Evolutionary conservation across 2,329 filamentous ascomycete genomes (phyloP), one percentile per base, ranked within the genome.

Genomic region (Nothophoma quercina): DNA sequence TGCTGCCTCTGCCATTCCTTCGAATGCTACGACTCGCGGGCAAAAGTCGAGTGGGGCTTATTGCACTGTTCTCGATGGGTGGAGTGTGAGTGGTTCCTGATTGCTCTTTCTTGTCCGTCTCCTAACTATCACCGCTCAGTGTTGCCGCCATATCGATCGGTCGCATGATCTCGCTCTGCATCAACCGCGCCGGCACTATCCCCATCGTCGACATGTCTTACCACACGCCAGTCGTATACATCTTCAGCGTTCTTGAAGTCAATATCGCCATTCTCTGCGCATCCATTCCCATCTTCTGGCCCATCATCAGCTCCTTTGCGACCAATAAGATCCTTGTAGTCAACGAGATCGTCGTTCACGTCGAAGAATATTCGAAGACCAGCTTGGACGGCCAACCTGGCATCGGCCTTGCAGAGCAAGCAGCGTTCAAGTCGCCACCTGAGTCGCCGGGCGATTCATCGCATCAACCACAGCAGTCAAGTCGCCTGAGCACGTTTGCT

Each of bases 271-370:
- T 75, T 34, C 61, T 74, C 4, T 68, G 65, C 33, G 73, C 72
- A 15, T 71, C 67, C 0, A 70, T 75, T 25, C 73, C 73, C 18
- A 71, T 73, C 34, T 75, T 75, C 65, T 75, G 72, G 72, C 73
- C 73, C 10, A 54, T 67, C 28, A 68, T 75, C 43, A 56, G 54
- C 15, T 64, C 60, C 13, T 40, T 75, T 13, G 61, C 70, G 5
- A 40, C 57, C 28, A 71, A 71, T 59, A 71, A 69, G 26, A 75
- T 75, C 55, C 69, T 73, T 32, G 71, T 75, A 51, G 68, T 74
- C 55, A 74, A 73, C 41, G 72, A 75, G 48, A 67, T 75, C 55
- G 66, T 70, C 35, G 62, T 75, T 40, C 71, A 62, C 35, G 66
- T 70, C 16, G 66, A 71, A 34, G 40, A 58, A n/a, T 53, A 50